phyloP scores from a whole-genome alignment of 495 filamentous ascomycete genomes.

The Chaetomidium leptoderma region DNA sequence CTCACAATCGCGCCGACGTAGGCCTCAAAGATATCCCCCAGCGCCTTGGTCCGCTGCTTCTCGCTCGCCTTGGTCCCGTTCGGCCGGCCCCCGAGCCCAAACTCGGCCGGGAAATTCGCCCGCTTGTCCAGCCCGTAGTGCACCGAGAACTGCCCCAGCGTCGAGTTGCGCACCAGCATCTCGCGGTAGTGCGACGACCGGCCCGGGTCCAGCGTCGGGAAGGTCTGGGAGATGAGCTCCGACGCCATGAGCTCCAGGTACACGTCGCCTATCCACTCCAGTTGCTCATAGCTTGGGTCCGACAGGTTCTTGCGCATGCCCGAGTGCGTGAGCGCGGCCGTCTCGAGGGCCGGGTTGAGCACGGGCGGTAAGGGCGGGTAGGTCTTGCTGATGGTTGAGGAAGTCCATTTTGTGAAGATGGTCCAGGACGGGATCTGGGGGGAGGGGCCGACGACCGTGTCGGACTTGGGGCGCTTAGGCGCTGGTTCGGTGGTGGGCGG shows the following conservation, averaged over 20 bases:
- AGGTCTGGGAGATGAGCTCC: conserved; percentile 59
- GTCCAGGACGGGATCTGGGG: conserved; percentile 11
- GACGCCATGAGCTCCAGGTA: conserved; percentile 68
- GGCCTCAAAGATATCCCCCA: conserved; percentile 83
- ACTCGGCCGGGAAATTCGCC: conserved; percentile 50
- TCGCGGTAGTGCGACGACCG: conserved; percentile 63
- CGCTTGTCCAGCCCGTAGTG: conserved; percentile 63
- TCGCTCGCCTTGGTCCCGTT: conserved; percentile 39
- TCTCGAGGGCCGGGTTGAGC: conserved; percentile 51
- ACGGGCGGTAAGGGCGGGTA: conserved; percentile 58
- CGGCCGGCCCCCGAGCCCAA: conserved; percentile 31
- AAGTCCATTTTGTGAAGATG: conserved; percentile 39
- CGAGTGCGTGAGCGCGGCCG: conserved; percentile 64
- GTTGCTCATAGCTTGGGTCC: conserved; percentile 57
- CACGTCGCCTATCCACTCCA: conserved; percentile 74
- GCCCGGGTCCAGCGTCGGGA: conserved; percentile 54
- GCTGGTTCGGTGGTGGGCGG: background rate
- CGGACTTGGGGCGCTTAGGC: conserved; percentile 19
- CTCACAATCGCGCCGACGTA: conserved; percentile 76
- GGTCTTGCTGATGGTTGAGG: conserved; percentile 33
- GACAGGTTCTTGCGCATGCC: conserved; percentile 36
- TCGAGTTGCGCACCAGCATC: conserved; percentile 70
- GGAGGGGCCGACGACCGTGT: background rate
- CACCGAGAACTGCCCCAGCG: conserved; percentile 59
- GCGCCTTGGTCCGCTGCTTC: conserved; percentile 58